phyloP scores from a whole-genome alignment of 148 eudicot genomes.

The Dianthus caryophyllus region DNA sequence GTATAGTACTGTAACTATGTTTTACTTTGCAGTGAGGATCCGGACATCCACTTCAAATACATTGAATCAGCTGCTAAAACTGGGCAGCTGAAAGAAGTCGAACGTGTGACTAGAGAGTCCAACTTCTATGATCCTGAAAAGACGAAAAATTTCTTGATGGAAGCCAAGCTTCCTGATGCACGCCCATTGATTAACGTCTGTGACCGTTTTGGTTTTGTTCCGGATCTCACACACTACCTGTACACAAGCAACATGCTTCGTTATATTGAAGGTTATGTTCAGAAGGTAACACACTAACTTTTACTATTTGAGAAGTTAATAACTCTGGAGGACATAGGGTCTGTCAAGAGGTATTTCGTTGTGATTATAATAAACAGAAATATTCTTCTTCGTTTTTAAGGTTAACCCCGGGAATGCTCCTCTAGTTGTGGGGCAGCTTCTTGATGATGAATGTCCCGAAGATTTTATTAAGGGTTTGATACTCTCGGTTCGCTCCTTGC shows the following conservation, averaged over 20 bases:
- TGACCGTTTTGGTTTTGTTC: slow-evolving; percentile 80
- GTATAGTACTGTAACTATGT: not conserved
- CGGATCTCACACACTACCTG: slow-evolving; percentile 88
- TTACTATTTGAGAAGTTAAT: not conserved
- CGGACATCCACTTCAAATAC: slow-evolving; percentile 83
- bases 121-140: slow-evolving; percentile 81
- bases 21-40: slow-evolving; percentile 64
- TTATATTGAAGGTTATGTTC: slow-evolving; percentile 97
- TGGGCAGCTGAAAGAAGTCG: slow-evolving; percentile 86
- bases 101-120: slow-evolving; percentile 85
- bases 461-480: slow-evolving; percentile 97
- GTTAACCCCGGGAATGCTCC: slow-evolving; percentile 99
- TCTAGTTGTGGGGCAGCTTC: slow-evolving; percentile 92
- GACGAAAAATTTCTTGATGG: slow-evolving; percentile 84
- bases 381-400: slow-evolving; percentile 31
- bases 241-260: slow-evolving; percentile 96
- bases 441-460: slow-evolving; percentile 99
- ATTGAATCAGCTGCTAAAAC: slow-evolving; percentile 88
- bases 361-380: not conserved
- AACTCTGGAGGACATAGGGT: not conserved
- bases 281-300: slow-evolving; percentile 51
- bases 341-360: not conserved
- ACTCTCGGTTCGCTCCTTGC: slow-evolving; percentile 92
- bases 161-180: slow-evolving; percentile 92
- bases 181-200: slow-evolving; percentile 87